These are phyloP conservation scores for Cyberlindnera veronae DNA, from an alignment of 805 yeast species.

Conservation along the genomic window DNA sequence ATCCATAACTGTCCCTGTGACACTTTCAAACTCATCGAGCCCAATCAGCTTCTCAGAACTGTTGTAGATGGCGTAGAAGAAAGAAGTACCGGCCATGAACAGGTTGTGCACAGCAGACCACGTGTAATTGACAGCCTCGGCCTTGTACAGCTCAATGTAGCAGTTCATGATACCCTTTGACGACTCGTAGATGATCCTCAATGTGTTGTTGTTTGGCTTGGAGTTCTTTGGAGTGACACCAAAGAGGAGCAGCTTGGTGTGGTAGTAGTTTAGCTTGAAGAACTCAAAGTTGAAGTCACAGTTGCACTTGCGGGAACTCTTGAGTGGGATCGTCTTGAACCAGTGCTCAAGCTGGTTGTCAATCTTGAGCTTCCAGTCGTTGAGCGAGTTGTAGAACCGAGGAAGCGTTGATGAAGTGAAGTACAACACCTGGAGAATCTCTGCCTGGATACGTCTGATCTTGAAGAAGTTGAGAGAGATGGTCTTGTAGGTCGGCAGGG, in stretches of 20 bases:
- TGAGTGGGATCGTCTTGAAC: constrained; percentile 53
- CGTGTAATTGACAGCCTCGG: constrained; percentile 69
- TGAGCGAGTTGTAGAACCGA: constrained; percentile 47
- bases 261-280: constrained; percentile 73
- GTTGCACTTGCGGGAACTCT: constrained; percentile 55
- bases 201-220: constrained; percentile 50
- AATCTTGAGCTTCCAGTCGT: constrained; percentile 62
- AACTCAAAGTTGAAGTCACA: constrained; percentile 71
- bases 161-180: constrained; percentile 63
- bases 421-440: constrained; percentile 67
- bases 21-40: constrained; percentile 46
- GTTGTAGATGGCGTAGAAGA: constrained; percentile 71
- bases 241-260: constrained; percentile 65
- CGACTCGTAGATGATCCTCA: constrained; percentile 53
- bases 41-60: constrained; percentile 49
- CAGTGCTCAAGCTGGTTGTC: constrained; percentile 55
- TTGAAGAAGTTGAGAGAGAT: constrained; percentile 65
- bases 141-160: constrained; percentile 55
- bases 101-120: constrained; percentile 92
- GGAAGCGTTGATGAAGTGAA: constrained; percentile 69
- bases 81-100: constrained; percentile 87
- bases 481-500: constrained; percentile 59
- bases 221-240: constrained; percentile 75
- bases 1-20: constrained; percentile 45
- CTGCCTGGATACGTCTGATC: constrained; percentile 73